Evolutionary conservation across 345 rosid genomes (phyloP).

Genomic region (Linum trigynum): DNA sequence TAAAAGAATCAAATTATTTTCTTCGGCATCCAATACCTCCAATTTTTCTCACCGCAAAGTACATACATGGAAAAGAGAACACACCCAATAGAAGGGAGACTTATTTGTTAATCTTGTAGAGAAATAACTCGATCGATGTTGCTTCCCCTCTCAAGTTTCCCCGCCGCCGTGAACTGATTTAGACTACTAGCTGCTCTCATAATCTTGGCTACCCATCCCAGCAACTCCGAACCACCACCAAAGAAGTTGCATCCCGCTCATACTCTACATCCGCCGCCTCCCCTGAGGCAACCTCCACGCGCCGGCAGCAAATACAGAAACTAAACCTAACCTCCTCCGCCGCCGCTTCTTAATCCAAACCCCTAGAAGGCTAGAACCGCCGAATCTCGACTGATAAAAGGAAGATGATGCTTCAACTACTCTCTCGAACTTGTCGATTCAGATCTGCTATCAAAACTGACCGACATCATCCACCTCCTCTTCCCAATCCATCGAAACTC

Average conservation of each 20-base stretch:
- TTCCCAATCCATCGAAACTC: conserved; percentile 27
- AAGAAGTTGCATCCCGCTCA: conserved; percentile 8
- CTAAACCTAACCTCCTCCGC: conserved; percentile 23
- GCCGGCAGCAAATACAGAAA: conserved; percentile 18
- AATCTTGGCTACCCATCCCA: conserved; percentile 83
- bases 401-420: conserved; percentile 24
- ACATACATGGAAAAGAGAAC: no score
- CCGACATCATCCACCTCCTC: conserved; percentile 8
- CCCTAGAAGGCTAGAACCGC: conserved; percentile 12
- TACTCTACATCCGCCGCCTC: conserved; percentile 6
- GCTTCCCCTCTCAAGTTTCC: background rate
- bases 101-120: conserved; percentile 24
- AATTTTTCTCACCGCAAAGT: no score
- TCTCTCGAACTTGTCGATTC: conserved; percentile 40
- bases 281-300: conserved; percentile 11
- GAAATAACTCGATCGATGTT: background rate
- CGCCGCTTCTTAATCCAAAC: background rate
- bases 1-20: no score
- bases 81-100: no score
- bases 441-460: conserved; percentile 33
- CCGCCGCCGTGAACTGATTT: conserved; percentile 41
- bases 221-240: conserved; percentile 28
- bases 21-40: no score
- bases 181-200: conserved; percentile 75
- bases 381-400: conserved; percentile 6